phyloP scores from a whole-genome alignment of 768 basidiomycete genomes.

The Leccinum boreale region DNA sequence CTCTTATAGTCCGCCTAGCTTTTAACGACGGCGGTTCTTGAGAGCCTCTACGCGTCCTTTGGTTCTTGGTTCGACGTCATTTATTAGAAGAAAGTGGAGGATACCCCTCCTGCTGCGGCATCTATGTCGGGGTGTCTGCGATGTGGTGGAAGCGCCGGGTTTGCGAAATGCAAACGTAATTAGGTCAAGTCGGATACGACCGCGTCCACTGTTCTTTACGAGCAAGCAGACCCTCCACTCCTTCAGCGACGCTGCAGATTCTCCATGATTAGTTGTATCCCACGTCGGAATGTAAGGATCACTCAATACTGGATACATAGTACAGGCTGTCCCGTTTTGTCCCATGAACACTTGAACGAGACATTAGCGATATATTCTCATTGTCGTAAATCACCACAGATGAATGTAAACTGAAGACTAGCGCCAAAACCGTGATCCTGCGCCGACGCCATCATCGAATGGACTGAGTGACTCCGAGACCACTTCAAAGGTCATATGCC shows the following conservation, averaged over 20 bases:
- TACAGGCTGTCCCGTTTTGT: neutral
- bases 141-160: neutral
- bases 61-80: too few species aligned
- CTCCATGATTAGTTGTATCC: neutral
- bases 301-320: neutral
- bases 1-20: too few species aligned
- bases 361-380: neutral
- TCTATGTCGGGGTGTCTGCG: neutral
- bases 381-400: neutral
- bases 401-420: neutral
- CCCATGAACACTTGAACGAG: neutral
- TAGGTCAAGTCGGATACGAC: neutral
- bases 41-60: too few species aligned
- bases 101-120: neutral
- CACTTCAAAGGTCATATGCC: constrained; percentile 21
- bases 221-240: neutral
- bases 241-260: neutral
- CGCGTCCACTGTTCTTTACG: neutral
- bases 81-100: neutral
- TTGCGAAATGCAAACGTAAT: neutral
- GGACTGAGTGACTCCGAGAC: constrained; percentile 14
- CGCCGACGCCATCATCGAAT: neutral
- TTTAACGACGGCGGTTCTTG: too few species aligned
- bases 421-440: neutral
- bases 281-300: neutral